Conservation (phyloP, 768 basidiomycete species). For the Cystobasidiopsis lactophilus region DNA sequence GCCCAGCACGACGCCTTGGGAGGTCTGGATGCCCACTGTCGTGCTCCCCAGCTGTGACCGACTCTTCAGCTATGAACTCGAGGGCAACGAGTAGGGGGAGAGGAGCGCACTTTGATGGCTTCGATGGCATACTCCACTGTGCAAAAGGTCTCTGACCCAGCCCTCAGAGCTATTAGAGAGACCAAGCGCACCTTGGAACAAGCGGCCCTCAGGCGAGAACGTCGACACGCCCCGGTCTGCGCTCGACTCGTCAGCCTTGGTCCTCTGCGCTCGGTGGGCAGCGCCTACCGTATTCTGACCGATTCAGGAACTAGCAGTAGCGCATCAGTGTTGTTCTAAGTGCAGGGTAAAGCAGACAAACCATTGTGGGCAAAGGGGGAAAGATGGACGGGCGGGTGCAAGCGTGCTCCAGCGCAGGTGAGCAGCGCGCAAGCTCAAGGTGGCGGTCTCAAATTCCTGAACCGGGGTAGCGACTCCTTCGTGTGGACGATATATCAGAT, state of each 20-base stretch:
- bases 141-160: conserved; percentile 3
- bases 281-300: background rate
- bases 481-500: too few relatives aligned
- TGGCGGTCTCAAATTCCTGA: background rate
- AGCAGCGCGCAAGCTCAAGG: background rate
- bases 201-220: conserved; percentile 91
- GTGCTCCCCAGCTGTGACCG: conserved; percentile 70
- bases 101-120: conserved; percentile 60
- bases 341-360: background rate
- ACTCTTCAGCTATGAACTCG: background rate
- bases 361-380: background rate
- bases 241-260: too few relatives aligned
- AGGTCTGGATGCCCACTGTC: conserved; percentile 81
- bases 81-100: background rate
- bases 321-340: background rate
- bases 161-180: background rate
- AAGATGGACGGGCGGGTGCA: background rate
- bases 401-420: background rate
- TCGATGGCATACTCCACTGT: conserved; percentile 98
- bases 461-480: too few relatives aligned
- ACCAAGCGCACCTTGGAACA: conserved; percentile 65
- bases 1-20: conserved; percentile 71
- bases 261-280: too few relatives aligned
- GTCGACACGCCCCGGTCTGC: conserved; percentile 28
- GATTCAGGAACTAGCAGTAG: background rate